Conservation (phyloP, 2,329 filamentous ascomycete genomes). For the Parascedosporium putredinis region DNA sequence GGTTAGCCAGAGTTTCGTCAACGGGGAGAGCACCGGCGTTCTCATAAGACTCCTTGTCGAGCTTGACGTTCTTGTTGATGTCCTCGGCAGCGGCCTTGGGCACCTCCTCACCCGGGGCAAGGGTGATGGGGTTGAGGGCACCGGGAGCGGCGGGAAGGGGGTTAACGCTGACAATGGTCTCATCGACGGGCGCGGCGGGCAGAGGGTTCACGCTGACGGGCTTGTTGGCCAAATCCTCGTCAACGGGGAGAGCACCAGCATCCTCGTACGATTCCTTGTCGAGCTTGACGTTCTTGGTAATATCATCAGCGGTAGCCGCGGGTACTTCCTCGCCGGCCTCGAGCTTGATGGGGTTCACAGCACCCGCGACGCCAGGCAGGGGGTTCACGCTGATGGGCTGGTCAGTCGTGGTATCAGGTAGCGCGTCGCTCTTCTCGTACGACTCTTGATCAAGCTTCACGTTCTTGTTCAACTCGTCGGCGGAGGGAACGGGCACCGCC, state of each 20-base stretch:
- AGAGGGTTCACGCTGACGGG: conserved; percentile 49
- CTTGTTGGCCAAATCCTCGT: conserved; percentile 50
- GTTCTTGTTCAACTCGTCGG: conserved; percentile 59
- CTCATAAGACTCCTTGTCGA: conserved; percentile 78
- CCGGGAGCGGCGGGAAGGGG: conserved; percentile 52
- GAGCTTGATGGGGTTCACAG: conserved; percentile 70
- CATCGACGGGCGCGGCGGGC: no score
- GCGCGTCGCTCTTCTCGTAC: conserved; percentile 69
- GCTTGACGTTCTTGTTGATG: conserved; percentile 58
- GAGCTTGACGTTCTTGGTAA: conserved; percentile 61
- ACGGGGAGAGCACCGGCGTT: conserved; percentile 57
- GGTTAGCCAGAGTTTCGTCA: no score
- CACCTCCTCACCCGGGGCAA: conserved; percentile 71
- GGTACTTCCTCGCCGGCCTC: conserved; percentile 75
- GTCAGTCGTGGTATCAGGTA: conserved; percentile 18
- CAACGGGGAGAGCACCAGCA: conserved; percentile 18
- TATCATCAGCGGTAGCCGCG: conserved; percentile 54
- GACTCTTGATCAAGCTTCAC: conserved; percentile 73
- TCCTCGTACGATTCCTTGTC: conserved; percentile 76
- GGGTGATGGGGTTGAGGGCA: conserved; percentile 66
- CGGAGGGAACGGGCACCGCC: conserved; percentile 54
- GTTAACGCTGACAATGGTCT: no score
- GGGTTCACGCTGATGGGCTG: conserved; percentile 50
- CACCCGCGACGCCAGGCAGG: conserved; percentile 50
- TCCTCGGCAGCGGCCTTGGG: conserved; percentile 61